These are phyloP conservation scores for Herpetomonas muscarum DNA, from an alignment of 208 protist species.

Conservation along the genomic window DNA sequence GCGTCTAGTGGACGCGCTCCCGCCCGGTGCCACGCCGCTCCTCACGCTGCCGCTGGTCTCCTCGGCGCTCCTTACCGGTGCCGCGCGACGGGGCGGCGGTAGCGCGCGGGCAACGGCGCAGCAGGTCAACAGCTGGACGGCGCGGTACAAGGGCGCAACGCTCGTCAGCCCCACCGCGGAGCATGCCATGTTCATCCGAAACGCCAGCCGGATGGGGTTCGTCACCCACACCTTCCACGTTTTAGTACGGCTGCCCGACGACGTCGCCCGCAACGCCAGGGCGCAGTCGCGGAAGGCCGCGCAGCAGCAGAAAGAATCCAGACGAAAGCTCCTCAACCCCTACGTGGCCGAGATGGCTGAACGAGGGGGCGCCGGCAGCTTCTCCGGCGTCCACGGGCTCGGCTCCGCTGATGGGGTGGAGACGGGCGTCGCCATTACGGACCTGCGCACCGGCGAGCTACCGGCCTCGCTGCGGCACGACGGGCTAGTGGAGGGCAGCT, in stretches of 20 bases:
- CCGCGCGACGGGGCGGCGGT: background rate
- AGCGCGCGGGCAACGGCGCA: conserved; percentile 6
- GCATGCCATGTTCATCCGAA: conserved; percentile 59
- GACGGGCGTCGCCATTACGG: too few relatives aligned
- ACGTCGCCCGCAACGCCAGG: conserved; percentile 24
- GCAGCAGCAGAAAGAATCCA: too few relatives aligned
- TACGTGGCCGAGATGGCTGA: background rate
- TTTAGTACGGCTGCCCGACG: conserved; percentile 49
- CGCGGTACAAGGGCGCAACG: conserved; percentile 47
- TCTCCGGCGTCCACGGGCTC: too few relatives aligned
- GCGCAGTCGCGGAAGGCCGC: too few relatives aligned
- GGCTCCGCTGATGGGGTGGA: too few relatives aligned
- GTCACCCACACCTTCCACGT: conserved; percentile 63
- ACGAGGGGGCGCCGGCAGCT: too few relatives aligned
- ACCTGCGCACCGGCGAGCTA: too few relatives aligned
- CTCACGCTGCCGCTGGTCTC: conserved; percentile 24
- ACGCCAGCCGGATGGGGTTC: conserved; percentile 49
- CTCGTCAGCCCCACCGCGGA: conserved; percentile 31
- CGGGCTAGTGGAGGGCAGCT: too few relatives aligned
- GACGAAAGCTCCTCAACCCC: conserved; percentile 1
- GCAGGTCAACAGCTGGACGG: conserved; percentile 44
- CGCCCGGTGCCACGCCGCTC: conserved; percentile 33
- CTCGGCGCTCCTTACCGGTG: conserved; percentile 14
- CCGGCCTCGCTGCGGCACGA: too few relatives aligned
- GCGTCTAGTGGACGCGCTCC: conserved; percentile 34